Conservation (phyloP, 2,329 filamentous ascomycete species). For the Fusarium sp. region DNA sequence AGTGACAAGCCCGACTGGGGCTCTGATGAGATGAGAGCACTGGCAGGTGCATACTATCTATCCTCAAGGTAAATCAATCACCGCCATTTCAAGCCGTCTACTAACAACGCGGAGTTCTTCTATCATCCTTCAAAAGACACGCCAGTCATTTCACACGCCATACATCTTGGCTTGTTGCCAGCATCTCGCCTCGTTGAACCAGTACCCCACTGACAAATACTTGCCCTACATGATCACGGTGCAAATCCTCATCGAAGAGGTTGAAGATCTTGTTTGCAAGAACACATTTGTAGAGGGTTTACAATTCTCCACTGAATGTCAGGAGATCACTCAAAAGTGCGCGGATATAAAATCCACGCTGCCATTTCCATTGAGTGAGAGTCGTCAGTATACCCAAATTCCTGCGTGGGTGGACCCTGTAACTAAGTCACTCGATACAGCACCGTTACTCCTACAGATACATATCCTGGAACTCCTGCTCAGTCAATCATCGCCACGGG, state of each 20-base stretch:
- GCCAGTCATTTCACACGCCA: slow-evolving; percentile 37
- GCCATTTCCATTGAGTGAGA: slow-evolving; percentile 47
- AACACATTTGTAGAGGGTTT: background rate
- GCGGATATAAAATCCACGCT: slow-evolving; percentile 38
- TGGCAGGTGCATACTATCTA: slow-evolving; percentile 50
- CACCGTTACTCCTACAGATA: slow-evolving; percentile 46
- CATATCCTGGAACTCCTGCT: slow-evolving; percentile 48
- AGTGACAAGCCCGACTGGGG: slow-evolving; percentile 43
- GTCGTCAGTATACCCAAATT: slow-evolving; percentile 37
- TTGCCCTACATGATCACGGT: slow-evolving; percentile 44
- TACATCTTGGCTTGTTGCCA: slow-evolving; percentile 47
- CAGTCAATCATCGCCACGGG: slow-evolving; percentile 45
- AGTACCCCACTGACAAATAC: slow-evolving; percentile 44
- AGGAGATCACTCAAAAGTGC: slow-evolving; percentile 22
- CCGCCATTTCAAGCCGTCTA: rapidly evolving
- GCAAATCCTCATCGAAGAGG: slow-evolving; percentile 45
- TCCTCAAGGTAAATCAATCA: slow-evolving; percentile 43
- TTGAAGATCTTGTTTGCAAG: slow-evolving; percentile 42
- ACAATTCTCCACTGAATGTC: slow-evolving; percentile 20
- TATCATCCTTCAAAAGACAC: slow-evolving; percentile 50
- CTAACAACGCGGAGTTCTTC: slow-evolving; percentile 41
- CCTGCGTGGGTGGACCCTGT: background rate
- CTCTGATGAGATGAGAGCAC: slow-evolving; percentile 47
- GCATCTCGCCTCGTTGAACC: slow-evolving; percentile 24
- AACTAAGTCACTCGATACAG: slow-evolving; percentile 3